Evolutionary conservation across 1,284 basidiomycete genomes (phyloP).

Genomic region (Heliocybe sulcata): DNA sequence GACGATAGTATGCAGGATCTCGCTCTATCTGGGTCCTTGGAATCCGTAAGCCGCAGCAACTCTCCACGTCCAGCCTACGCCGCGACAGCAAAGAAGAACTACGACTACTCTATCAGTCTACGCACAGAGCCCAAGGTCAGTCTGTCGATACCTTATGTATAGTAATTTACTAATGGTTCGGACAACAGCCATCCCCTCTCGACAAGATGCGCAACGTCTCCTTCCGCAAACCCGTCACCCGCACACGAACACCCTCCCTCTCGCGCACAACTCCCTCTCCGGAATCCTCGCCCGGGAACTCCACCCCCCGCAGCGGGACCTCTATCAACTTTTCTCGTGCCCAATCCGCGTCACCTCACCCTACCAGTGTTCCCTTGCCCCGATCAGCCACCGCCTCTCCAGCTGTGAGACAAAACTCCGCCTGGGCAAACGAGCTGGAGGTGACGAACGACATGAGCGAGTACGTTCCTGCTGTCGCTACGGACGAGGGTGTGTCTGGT

Average conservation of each 20-base stretch:
- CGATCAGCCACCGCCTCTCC: conserved; percentile 10
- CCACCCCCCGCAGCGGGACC: conserved; percentile 52
- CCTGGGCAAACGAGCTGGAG: background rate
- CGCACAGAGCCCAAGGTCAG: conserved; percentile 59
- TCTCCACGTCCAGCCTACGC: conserved; percentile 37
- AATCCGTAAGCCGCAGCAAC: conserved; percentile 47
- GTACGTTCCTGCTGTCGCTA: background rate
- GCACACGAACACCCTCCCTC: conserved; percentile 66
- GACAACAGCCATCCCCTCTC: conserved; percentile 50
- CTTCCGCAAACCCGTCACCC: conserved; percentile 42
- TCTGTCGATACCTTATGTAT: background rate
- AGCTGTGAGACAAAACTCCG: background rate
- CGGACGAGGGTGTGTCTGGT: background rate
- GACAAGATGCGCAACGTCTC: conserved; percentile 63
- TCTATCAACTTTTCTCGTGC: conserved; percentile 37
- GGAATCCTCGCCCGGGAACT: conserved; percentile 51
- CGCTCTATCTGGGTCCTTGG: conserved; percentile 53
- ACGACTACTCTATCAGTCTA: conserved; percentile 57
- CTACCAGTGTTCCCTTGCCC: conserved; percentile 8
- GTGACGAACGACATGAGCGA: background rate
- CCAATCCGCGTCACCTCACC: conserved; percentile 18
- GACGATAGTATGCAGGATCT: conserved; percentile 28
- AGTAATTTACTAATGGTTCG: background rate
- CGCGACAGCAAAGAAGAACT: conserved; percentile 41
- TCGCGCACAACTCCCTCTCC: conserved; percentile 58